A percentile compares a stretch with the other conserved stretches of the same genome.
phyloP scores from a whole-genome alignment of 2,329 filamentous ascomycete species.

The Ophiostoma populinum region DNA sequence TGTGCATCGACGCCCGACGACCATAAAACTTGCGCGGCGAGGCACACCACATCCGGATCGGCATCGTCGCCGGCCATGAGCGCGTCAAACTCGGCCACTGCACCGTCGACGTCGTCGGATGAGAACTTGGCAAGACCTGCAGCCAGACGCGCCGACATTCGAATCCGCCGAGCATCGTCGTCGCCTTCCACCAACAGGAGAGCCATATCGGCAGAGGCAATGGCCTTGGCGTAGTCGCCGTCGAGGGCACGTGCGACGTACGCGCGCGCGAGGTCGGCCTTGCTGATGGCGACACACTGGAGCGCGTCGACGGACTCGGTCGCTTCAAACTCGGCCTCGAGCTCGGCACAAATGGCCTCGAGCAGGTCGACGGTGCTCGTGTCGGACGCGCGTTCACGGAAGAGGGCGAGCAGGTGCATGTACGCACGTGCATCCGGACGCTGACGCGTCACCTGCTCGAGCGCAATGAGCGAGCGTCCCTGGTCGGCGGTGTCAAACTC shows the following conservation, averaged over 20 bases:
- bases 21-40: slow-evolving; percentile 86
- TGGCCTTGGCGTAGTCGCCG: slow-evolving; percentile 46
- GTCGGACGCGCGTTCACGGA: slow-evolving; percentile 66
- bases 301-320: slow-evolving; percentile 63
- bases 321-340: slow-evolving; percentile 71
- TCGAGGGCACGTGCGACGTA: slow-evolving; percentile 58
- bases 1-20: slow-evolving; percentile 64
- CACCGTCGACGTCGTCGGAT: slow-evolving; percentile 42
- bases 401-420: slow-evolving; percentile 61
- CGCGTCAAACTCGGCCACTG: slow-evolving; percentile 62
- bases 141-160: slow-evolving; percentile 73
- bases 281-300: slow-evolving; percentile 62
- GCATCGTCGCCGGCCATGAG: slow-evolving; percentile 59
- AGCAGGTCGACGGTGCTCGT: slow-evolving; percentile 46
- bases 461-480: slow-evolving; percentile 74
- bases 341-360: slow-evolving; percentile 44
- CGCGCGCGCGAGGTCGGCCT: slow-evolving; percentile 72
- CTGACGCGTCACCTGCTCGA: slow-evolving; percentile 63
- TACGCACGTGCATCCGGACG: slow-evolving; percentile 53
- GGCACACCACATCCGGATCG: slow-evolving; percentile 71
- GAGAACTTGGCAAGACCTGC: slow-evolving; percentile 73
- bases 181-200: slow-evolving; percentile 45
- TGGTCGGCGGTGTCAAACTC: slow-evolving; percentile 31
- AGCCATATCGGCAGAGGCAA: slow-evolving; percentile 65
- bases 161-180: slow-evolving; percentile 42